Evolutionary conservation across 2,329 filamentous ascomycete genomes (phyloP).

Genomic region (Xylariomycetidae sp.): DNA sequence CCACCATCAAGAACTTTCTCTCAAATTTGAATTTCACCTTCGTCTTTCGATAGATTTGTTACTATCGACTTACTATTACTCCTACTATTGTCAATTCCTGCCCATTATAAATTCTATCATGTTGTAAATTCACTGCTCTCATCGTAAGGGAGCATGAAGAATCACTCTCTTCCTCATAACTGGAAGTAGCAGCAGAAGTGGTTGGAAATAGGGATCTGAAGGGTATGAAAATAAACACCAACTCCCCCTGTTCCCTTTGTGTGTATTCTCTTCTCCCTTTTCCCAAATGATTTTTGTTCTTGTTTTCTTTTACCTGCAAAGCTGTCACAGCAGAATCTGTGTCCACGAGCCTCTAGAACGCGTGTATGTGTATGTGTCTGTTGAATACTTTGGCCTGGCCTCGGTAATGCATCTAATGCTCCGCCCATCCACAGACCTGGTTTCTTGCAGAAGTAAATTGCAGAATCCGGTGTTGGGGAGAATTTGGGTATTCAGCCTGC

Average conservation of each 20-base stretch:
- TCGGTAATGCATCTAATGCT: too few species aligned
- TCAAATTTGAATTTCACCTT: too few species aligned
- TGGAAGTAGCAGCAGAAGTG: slow-evolving; percentile 16
- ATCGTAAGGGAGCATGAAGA: slow-evolving; percentile 25
- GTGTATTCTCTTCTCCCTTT: slow-evolving; percentile 5
- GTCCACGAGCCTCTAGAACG: too few species aligned
- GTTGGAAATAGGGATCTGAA: slow-evolving; percentile 17
- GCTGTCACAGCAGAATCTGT: slow-evolving; percentile 13
- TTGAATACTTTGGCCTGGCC: too few species aligned
- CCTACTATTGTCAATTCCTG: neutral
- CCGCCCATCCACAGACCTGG: slow-evolving; percentile 7
- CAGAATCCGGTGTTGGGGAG: too few species aligned
- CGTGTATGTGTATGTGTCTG: too few species aligned
- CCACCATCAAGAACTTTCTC: too few species aligned
- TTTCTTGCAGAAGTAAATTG: slow-evolving; percentile 19
- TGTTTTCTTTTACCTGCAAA: neutral
- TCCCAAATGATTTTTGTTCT: neutral
- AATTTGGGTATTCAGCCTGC: slow-evolving; percentile 6
- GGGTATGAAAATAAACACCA: slow-evolving; percentile 27
- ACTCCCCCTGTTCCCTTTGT: slow-evolving; percentile 8
- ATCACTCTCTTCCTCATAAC: slow-evolving; percentile 18
- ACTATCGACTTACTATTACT: neutral
- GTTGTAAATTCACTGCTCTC: slow-evolving; percentile 26
- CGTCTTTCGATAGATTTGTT: neutral
- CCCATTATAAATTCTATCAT: too few species aligned